phyloP scores from a whole-genome alignment of 2,329 filamentous ascomycete species.

The Chaetomium sp. region DNA sequence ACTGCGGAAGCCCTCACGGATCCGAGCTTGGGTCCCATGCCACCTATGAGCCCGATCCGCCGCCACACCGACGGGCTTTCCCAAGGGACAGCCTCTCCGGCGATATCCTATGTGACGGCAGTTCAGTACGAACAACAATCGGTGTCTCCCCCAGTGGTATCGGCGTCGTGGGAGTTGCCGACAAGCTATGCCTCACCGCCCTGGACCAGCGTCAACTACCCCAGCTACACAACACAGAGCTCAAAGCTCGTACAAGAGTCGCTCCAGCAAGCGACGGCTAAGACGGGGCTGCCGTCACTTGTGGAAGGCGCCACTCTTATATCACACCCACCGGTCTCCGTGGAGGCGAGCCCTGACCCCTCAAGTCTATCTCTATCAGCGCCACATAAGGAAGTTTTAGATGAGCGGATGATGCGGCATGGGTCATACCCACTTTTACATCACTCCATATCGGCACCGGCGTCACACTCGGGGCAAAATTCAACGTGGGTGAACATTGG shows the following conservation, averaged over 20 bases:
- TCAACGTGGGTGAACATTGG: slow-evolving; percentile 8
- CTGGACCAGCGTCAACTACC: slow-evolving; percentile 20
- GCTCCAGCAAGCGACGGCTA: slow-evolving; percentile 3
- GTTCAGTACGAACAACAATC: slow-evolving; percentile 6
- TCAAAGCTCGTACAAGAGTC: slow-evolving; percentile 13
- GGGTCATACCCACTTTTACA: neutral
- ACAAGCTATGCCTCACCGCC: slow-evolving; percentile 3
- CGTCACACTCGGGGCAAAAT: slow-evolving; percentile 2
- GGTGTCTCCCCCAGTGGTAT: neutral
- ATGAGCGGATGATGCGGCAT: neutral
- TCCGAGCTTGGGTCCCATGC: slow-evolving; percentile 13
- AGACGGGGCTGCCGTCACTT: slow-evolving; percentile 18
- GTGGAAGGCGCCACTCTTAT: slow-evolving; percentile 21
- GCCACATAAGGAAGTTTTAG: slow-evolving; percentile 4
- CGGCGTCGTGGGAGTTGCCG: neutral
- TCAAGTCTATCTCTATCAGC: neutral
- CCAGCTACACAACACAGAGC: slow-evolving; percentile 19
- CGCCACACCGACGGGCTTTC: too few species aligned
- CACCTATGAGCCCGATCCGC: neutral
- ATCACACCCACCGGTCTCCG: neutral
- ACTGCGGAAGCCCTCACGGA: slow-evolving; percentile 24
- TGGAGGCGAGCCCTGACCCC: slow-evolving; percentile 3
- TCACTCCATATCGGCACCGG: slow-evolving; percentile 5
- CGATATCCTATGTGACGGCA: neutral
- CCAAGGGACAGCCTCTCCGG: slow-evolving; percentile 3